Conservation (phyloP, 192 early-diverging fungal genomes). For the Hyaloraphidium curvatum region DNA sequence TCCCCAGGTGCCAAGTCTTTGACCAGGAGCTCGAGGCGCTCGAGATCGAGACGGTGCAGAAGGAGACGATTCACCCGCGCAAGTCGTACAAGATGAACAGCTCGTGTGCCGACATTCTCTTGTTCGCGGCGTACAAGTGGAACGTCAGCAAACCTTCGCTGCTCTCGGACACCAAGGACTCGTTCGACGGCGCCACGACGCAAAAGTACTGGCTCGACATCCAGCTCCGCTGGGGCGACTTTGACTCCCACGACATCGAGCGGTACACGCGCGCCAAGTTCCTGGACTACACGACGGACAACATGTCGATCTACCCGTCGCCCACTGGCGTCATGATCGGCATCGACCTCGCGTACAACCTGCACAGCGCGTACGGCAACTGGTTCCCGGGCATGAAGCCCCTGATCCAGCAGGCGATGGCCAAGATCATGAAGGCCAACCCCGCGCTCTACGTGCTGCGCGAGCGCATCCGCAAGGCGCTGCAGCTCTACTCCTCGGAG, state of each 20-base stretch:
- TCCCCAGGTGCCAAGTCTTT: conserved; percentile 58
- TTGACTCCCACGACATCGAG: conserved; percentile 97
- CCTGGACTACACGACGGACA: conserved; percentile 94
- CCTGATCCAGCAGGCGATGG: conserved; percentile 90
- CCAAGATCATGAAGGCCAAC: conserved; percentile 98
- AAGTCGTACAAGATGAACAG: conserved; percentile 99
- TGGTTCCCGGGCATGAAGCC: conserved; percentile 99
- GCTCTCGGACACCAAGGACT: conserved; percentile 79
- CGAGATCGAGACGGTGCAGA: conserved; percentile 96
- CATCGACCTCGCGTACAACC: conserved; percentile 92
- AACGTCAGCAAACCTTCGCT: conserved; percentile 87
- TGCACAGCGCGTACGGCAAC: conserved; percentile 81
- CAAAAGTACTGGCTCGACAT: conserved; percentile 98
- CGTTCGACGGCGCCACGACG: conserved; percentile 90
- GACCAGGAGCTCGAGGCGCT: conserved; percentile 94
- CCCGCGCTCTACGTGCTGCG: conserved; percentile 92
- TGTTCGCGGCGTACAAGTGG: conserved; percentile 98
- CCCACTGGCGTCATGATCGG: conserved; percentile 92
- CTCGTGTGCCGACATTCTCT: conserved; percentile 78
- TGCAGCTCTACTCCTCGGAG: conserved; percentile 96
- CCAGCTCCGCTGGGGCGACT: conserved; percentile 96
- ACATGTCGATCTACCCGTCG: conserved; percentile 98
- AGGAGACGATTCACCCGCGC: conserved; percentile 97
- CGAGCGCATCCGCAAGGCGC: conserved; percentile 94
- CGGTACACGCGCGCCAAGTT: conserved; percentile 96